A percentile compares a stretch with the other conserved stretches of the same genome.
phyloP scores from a whole-genome alignment of 768 basidiomycete species.

The Rhizopogon vesiculosus region DNA sequence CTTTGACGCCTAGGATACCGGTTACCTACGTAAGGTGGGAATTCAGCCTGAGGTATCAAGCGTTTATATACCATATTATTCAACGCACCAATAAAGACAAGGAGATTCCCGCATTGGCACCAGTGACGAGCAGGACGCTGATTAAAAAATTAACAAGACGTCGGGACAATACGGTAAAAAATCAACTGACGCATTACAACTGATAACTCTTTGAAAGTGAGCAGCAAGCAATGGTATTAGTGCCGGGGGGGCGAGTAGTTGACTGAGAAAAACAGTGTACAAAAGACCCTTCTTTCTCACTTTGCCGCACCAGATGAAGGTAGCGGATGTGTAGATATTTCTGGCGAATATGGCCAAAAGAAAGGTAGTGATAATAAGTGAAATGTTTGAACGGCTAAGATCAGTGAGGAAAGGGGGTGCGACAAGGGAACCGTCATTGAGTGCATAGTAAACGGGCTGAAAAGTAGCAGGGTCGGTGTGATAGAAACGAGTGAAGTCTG shows the following conservation, averaged over 20 bases:
- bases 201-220: conserved; percentile 35
- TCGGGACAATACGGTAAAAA: neutral
- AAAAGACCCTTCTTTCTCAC: conserved; percentile 58
- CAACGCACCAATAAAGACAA: conserved; percentile 35
- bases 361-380: conserved; percentile 44
- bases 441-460: conserved; percentile 39
- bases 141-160: neutral
- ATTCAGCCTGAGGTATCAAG: neutral
- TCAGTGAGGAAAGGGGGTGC: conserved; percentile 43
- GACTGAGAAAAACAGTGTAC: conserved; percentile 50
- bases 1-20: conserved; percentile 62
- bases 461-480: conserved; percentile 39
- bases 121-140: conserved; percentile 36
- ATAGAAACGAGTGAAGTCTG: conserved; percentile 43
- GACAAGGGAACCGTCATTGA: conserved; percentile 57
- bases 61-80: neutral
- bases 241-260: conserved; percentile 44
- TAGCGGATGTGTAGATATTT: conserved; percentile 45
- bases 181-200: conserved; percentile 45
- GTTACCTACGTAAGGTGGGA: conserved; percentile 38
- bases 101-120: conserved; percentile 30
- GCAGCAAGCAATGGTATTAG: conserved; percentile 41
- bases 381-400: conserved; percentile 33
- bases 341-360: conserved; percentile 47
- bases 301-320: conserved; percentile 49